Conservation (phyloP, 768 basidiomycete species). For the Phylloporus arenicola region DNA sequence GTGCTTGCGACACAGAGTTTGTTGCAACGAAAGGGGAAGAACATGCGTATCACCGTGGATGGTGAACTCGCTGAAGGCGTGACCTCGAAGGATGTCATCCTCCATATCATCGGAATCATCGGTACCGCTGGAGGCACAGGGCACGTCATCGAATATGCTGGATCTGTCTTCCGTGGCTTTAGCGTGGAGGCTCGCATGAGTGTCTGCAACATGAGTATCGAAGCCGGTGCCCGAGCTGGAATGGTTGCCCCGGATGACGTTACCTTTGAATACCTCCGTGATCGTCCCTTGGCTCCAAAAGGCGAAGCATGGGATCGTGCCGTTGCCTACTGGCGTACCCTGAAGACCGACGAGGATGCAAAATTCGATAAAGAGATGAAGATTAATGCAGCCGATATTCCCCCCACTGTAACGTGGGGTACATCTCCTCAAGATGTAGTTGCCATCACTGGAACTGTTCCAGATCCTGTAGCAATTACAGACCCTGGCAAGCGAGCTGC, state of each 20-base stretch:
- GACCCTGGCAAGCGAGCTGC: slow-evolving; percentile 64
- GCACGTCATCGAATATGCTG: slow-evolving; percentile 87
- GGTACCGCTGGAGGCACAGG: slow-evolving; percentile 94
- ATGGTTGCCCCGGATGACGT: slow-evolving; percentile 89
- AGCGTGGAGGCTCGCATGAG: slow-evolving; percentile 92
- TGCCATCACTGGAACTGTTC: slow-evolving; percentile 75
- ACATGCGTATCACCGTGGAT: slow-evolving; percentile 88
- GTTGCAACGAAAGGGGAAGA: slow-evolving; percentile 82
- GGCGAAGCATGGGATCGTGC: slow-evolving; percentile 83
- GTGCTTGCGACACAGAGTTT: slow-evolving; percentile 90
- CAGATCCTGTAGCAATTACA: slow-evolving; percentile 62
- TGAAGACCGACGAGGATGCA: slow-evolving; percentile 76
- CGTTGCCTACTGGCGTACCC: slow-evolving; percentile 78
- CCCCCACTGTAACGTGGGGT: slow-evolving; percentile 90
- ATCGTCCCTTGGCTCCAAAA: slow-evolving; percentile 77
- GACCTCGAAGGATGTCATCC: slow-evolving; percentile 84
- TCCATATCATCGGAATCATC: slow-evolving; percentile 86
- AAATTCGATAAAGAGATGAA: slow-evolving; percentile 80
- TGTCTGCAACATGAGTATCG: slow-evolving; percentile 94
- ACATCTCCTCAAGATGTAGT: slow-evolving; percentile 88
- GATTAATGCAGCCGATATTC: slow-evolving; percentile 78
- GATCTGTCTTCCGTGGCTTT: slow-evolving; percentile 78
- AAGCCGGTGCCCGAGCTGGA: slow-evolving; percentile 87
- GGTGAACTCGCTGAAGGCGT: slow-evolving; percentile 78
- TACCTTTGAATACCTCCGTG: slow-evolving; percentile 79